Base-by-base conservation (phyloP, 768 basidiomycete genomes). In the Boletus vinaceobasis region DNA sequence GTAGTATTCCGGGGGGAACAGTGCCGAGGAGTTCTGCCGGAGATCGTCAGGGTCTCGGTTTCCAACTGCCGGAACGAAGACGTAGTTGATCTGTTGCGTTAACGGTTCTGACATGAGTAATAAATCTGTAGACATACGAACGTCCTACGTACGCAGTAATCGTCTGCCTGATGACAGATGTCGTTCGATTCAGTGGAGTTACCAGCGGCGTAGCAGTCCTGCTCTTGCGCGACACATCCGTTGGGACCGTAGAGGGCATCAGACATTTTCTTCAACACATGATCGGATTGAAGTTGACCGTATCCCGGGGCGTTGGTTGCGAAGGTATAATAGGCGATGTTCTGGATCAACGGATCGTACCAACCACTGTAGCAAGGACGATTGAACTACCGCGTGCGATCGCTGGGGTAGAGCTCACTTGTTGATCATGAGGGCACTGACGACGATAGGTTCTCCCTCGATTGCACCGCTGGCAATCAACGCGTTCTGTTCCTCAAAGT, bases 381-480 rank as follows among this genome's bases (percentile, higher is more conserved):
- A 32, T 1, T 51, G 17, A 48, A 48, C 37, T n/a, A 7, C n/a
- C 31, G 48, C 13, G 26, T 7, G 2, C 7, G 14, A 15, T 3
- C 40, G 2, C 7, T 35, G 7, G 33, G 17, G 40, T 21, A 26
- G 19, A 1, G 46, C 71, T 53, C 52, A 78, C 83, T 85, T 85
- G 67, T 83, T 84, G 59, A 86, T 81, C 80, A 86, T 79, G 49
- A 88, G 65, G 5, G 84, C 82, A 50, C 77, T 82, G 56, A 86
- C 80, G 4, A 73, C 63, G 45, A 88, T 70, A 38, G 72, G 69
- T 52, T 81, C 81, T 1, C 80, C 86, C 23, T 75, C 40, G 7
- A 85, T 57, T 4, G 60, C 52, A 7, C 80, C 79, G 8, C 62
- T 62, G 9, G 70, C 58, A 48, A 87, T 86, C 48, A 75, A 67